These are phyloP conservation scores for Picea abies DNA, from an alignment of 83 land plant species.

Conservation along the genomic window DNA sequence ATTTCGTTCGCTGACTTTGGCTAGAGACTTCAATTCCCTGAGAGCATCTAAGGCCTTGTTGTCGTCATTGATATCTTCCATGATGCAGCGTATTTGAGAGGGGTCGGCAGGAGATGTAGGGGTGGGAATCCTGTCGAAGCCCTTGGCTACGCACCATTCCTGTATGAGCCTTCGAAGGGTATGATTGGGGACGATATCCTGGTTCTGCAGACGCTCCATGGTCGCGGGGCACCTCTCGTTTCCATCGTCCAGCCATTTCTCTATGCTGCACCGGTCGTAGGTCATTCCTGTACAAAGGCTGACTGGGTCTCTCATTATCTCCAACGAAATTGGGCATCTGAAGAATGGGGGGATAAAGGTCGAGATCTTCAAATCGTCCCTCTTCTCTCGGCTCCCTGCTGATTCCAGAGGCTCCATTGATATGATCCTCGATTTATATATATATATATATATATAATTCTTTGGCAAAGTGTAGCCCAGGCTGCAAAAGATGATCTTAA, in stretches of 20 bases:
- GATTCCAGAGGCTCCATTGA: no score
- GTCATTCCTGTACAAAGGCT: not conserved
- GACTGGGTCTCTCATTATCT: constrained; percentile 45
- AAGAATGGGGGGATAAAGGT: constrained; percentile 30
- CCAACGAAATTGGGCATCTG: constrained; percentile 50
- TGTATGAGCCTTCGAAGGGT: constrained; percentile 45
- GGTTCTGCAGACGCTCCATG: constrained; percentile 18
- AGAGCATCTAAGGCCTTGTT: constrained; percentile 33
- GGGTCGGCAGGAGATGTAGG: constrained; percentile 48
- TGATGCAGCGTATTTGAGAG: constrained; percentile 29
- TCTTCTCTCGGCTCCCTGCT: not conserved
- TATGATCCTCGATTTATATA: no score
- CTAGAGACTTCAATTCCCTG: constrained; percentile 39
- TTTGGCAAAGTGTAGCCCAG: no score
- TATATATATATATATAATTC: no score
- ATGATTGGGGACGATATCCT: constrained; percentile 37
- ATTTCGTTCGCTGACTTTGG: constrained; percentile 67
- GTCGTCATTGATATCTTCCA: constrained; percentile 24
- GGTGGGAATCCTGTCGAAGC: constrained; percentile 45
- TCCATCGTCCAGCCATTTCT: no score
- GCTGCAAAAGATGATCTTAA: no score
- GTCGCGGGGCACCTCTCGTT: constrained; percentile 26
- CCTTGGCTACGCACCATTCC: constrained; percentile 40
- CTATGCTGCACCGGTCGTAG: no score
- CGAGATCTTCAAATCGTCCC: constrained; percentile 24